These are phyloP conservation scores for Flaveria sonorensis DNA, from an alignment of 129 eudicot genomes.

Conservation along the genomic window DNA sequence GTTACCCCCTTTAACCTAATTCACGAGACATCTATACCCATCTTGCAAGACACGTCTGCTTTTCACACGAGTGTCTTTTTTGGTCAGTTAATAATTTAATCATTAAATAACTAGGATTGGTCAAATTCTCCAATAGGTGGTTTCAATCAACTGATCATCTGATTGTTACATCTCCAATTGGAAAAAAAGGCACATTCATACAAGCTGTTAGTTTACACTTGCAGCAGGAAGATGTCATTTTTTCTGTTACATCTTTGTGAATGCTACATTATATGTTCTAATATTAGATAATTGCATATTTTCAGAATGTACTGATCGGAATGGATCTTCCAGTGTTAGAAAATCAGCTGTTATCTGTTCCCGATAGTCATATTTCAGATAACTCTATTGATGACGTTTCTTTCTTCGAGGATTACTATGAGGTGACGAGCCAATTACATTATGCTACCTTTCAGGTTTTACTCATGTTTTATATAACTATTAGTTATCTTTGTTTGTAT, in stretches of 20 bases:
- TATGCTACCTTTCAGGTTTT: slow-evolving; percentile 13
- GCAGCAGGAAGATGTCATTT: not conserved
- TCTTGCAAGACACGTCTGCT: not conserved
- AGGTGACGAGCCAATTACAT: slow-evolving; percentile 36
- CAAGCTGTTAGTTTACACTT: not conserved
- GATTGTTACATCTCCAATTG: not conserved
- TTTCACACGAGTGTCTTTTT: not conserved
- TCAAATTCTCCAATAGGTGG: too few relatives aligned
- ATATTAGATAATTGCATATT: slow-evolving; percentile 15
- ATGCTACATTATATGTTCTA: not conserved
- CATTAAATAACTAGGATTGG: not conserved
- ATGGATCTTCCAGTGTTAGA: slow-evolving; percentile 54
- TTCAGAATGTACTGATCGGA: slow-evolving; percentile 68
- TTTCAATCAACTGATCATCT: not conserved
- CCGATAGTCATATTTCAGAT: slow-evolving; percentile 45
- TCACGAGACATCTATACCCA: too few relatives aligned
- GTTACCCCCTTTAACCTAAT: not conserved
- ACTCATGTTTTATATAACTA: not conserved
- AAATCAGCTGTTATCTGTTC: slow-evolving; percentile 45
- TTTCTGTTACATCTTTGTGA: slow-evolving; percentile 7
- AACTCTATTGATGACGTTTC: slow-evolving; percentile 33
- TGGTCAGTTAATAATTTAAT: not conserved
- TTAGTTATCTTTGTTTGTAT: slow-evolving; percentile 5
- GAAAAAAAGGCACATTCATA: not conserved
- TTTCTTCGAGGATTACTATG: slow-evolving; percentile 47